Evolutionary conservation across 331 rosid species (phyloP), one percentile per base, ranked within the genome.

Genomic region (Quercus tomentella): DNA sequence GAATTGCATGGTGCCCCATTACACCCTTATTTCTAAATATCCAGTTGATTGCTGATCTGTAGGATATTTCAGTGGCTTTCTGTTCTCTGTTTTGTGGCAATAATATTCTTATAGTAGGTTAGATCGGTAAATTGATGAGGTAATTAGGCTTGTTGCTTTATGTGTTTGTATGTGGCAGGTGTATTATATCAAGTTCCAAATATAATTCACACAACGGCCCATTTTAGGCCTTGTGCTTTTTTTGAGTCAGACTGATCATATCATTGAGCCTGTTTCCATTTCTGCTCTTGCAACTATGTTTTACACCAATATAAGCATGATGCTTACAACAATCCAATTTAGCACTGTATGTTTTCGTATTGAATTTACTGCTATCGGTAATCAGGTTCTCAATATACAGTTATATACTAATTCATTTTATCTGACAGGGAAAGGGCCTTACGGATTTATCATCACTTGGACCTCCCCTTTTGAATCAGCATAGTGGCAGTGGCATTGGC

Each of bases 401-500:
- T 5, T 52, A 35, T 57, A 51, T 5, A 4, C 37, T 21, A 69
- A 45, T 41, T 0, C n/a, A 54, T 57, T 76, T 31, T 45, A 55
- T 76, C 63, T 87, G 72, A 86, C 83, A 86, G 84, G 98, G 85
- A 56, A 87, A 90, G 79, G 94, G 98, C 80, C 89, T 91, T 31
- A 88, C 96, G 1, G 92, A 87, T 57, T 57, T 81, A 65, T 88
- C 94, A 75, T 90, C 89, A 18, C 82, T 80, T 51, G 98, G 96
- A 79, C 98, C 99, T 20, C 92, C 94, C 35, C 88, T 95, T 82
- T 83, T 95, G 82, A 88, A 80, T 83, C 80, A 84, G 86, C 92
- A 77, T 4, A 84, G 63, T 33, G 97, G 98, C 70, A 77, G 94
- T 68, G 97, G 88, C 56, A 23, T 96, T 70, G 97, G 98, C 82